Evolutionary conservation across 2,329 filamentous ascomycete species (phyloP).

Genomic region (Fusarium setosum): DNA sequence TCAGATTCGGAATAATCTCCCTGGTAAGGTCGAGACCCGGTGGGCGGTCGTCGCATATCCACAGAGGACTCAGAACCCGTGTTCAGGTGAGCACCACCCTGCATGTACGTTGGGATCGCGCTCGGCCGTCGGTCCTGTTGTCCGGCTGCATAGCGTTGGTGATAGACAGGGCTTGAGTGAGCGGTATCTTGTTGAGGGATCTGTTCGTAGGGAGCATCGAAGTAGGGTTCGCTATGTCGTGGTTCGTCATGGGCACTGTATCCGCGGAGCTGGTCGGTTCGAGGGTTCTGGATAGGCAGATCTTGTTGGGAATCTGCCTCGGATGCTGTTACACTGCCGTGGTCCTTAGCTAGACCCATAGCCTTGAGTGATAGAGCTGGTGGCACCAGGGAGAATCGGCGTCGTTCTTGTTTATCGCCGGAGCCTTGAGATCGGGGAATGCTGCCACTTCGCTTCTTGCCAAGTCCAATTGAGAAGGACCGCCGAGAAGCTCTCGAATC

Average conservation of each 20-base stretch:
- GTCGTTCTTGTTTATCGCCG: conserved; percentile 67
- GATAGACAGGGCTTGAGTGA: conserved; percentile 52
- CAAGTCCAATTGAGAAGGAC: conserved; percentile 76
- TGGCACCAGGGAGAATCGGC: conserved; percentile 79
- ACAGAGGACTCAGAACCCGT: conserved; percentile 66
- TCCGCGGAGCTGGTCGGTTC: conserved; percentile 43
- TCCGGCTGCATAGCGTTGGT: conserved; percentile 55
- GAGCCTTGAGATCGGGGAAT: conserved; percentile 67
- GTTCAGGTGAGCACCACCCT: conserved; percentile 57
- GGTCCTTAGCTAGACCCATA: conserved; percentile 69
- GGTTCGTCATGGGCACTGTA: conserved; percentile 51
- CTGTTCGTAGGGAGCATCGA: conserved; percentile 54
- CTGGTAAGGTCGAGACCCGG: conserved; percentile 57
- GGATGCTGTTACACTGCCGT: conserved; percentile 58
- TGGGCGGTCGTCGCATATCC: conserved; percentile 58
- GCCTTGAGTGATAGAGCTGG: conserved; percentile 70
- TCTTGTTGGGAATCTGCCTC: conserved; percentile 63
- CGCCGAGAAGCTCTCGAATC: conserved; percentile 75
- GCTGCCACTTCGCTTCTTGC: conserved; percentile 78
- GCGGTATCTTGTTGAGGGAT: conserved; percentile 48
- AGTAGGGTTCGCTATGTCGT: conserved; percentile 50
- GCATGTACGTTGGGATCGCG: conserved; percentile 60
- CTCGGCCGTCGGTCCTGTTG: conserved; percentile 55
- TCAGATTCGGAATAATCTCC: conserved; percentile 56
- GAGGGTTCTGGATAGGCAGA: conserved; percentile 62